Base-by-base conservation (phyloP, 768 basidiomycete species). In the Mycena sanguinolenta region DNA sequence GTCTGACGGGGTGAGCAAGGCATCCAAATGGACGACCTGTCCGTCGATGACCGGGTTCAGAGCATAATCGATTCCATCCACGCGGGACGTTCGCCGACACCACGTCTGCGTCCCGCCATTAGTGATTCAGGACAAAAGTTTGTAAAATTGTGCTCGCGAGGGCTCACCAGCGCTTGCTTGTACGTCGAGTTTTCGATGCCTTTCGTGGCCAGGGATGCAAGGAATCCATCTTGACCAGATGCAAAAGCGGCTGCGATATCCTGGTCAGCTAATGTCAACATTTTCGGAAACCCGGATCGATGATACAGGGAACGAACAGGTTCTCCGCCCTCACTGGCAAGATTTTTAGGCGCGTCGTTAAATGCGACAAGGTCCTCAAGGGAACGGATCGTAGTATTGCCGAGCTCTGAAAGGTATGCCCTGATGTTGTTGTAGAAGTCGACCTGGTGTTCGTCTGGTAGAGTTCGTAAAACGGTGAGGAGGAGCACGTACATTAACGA, bases 181-280 rank as follows among this genome's bases (percentile, higher is more conserved):
- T 74, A 74, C 6, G 73, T 74, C 7, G 69, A 67, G 44, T 74
- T 71, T 52, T 71, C 57, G 28, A 74, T 69, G 3, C 73, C 73
- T 32, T 59, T 46, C 10, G 73, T 74, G 2, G 73, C 69, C 21
- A 74, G 27, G 4, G 69, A 71, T 10, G 62, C 73, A 16, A 74
- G 67, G 5, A 74, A 44, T 4, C 73, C 73, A 42, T 74, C 73
- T 69, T 74, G 73, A 0, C 73, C 73, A 1, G 69, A 71, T 1
- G 69, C 73, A 53, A 74, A 74, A 4, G 73, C 69, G 4, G 73
- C 63, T 23, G 73, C 63, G 28, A 69, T 38, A 49, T 69, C 58
- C 72, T 73, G 57, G 9, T 34, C 17, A 19, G 3, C 12, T 36
- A 34, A 34, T 34, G 32, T 34, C 32, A 46, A 19, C 14, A 39